Conservation (phyloP, 371 early-diverging fungal species). For the Funneliformis caledonium region DNA sequence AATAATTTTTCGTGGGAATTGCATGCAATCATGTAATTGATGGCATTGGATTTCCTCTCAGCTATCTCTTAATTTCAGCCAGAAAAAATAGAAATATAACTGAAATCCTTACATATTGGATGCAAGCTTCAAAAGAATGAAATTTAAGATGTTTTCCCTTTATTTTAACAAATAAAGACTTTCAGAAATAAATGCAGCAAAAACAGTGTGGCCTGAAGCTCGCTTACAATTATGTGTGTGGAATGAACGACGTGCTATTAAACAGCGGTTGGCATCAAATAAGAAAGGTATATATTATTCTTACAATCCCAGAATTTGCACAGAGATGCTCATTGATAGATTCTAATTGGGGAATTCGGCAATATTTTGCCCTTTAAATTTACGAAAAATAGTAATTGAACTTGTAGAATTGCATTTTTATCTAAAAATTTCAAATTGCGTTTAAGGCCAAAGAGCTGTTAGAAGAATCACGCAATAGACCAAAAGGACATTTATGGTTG, state of each 20-base stretch:
- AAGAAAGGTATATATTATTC: conserved; percentile 1
- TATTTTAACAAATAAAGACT: conserved; percentile 17
- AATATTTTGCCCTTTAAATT: no score
- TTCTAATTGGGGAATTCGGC: background rate
- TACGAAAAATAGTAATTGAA: no score
- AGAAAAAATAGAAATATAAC: background rate
- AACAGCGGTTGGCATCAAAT: conserved; percentile 1
- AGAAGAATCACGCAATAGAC: no score
- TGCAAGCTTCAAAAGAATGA: background rate
- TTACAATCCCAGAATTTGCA: background rate
- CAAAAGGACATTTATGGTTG: no score
- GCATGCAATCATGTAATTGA: background rate
- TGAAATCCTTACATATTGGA: background rate
- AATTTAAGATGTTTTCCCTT: background rate
- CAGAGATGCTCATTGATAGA: background rate
- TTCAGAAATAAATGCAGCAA: conserved; percentile 30
- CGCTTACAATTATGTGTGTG: background rate
- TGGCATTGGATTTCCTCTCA: conserved; percentile 15
- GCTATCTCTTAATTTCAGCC: background rate
- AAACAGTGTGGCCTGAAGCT: conserved; percentile 16
- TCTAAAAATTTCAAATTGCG: no score
- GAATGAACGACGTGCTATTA: background rate
- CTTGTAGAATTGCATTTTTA: no score
- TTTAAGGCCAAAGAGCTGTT: no score
- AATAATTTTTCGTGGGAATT: conserved; percentile 1